Base-by-base conservation (phyloP, 1,139 yeast genomes). In the Entelexis sorbosivorans region DNA sequence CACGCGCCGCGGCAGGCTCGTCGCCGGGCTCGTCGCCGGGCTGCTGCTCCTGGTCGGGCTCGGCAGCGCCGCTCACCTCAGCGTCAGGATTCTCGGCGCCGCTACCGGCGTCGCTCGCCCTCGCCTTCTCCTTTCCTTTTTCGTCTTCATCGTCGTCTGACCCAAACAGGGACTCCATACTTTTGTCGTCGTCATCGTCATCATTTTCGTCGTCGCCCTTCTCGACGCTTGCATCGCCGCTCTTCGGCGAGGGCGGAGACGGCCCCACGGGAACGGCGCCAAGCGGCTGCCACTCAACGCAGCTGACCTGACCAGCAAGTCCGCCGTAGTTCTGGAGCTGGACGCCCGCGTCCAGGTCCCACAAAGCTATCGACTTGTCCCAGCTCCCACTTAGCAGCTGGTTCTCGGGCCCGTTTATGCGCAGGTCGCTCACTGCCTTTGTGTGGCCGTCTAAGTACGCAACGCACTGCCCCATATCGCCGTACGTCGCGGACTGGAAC, bases 321-420 rank as follows among this genome's bases (percentile, higher is more conserved):
- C 44, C 34, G 17, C 48, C 9, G 47, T 54, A 58, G n/a, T 38
- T 34, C 3, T 38, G 49, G 24, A 42, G 31, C 0, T 84, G 73
- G 43, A 73, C 71, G 2, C 97, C 96, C 0, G 83, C 77, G 57
- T 84, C 75, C 49, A 93, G 69, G 67, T 91, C 98, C 96, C 97
- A 89, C 59, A 82, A 77, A 24, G 81, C 69, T 2, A 69, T 60
- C 3, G 63, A 61, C 63, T 79, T 81, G 68, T 91, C 98, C 95
- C 97, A 91, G 6, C 93, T 78, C 0, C 96, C 98, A 40, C 93
- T 82, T 6, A 91, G 64, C 38, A 88, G 77, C 47, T 71, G 67
- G 44, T 74, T 74, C 55, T 85, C 88, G 39, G 72, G 73, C 36
- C 73, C 71, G 62, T 81, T 82, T 53, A 91, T 71, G 54, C 73